Base-by-base conservation (phyloP, 2,329 filamentous ascomycete genomes). In the Hypoxylon sp. region DNA sequence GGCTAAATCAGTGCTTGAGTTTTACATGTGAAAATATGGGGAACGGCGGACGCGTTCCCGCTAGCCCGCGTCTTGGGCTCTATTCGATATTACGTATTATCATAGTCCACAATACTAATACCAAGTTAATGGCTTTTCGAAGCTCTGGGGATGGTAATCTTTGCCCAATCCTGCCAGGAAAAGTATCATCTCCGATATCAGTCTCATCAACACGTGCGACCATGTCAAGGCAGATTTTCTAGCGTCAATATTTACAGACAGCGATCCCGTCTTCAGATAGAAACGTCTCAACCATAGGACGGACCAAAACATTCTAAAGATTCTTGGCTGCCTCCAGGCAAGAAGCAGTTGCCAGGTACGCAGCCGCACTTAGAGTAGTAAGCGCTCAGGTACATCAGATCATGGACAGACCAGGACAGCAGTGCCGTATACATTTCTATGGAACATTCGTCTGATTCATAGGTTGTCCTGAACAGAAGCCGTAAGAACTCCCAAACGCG, bases 21-120 rank as follows among this genome's bases (percentile, higher is more conserved):
- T 65, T 61, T 57, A 22, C 62, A 65, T 69, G 57, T 62, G 61
- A 69, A 67, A 67, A 65, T 60, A 69, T 62, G 64, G 64, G 48
- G 64, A 67, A 45, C 14, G 30, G 57, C 46, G 56, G 62, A 62
- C 63, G 56, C 50, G 63, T 54, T n/a, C 40, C 66, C 66, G 63
- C 60, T 7, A 52, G 50, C 51, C 67, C 67, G 58, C 61, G 60
- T 49, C 64, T 48, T 52, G 50, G 40, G n/a, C 30, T 36, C 38
- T 51, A 56, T 64, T 44, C 30, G 14, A 53, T 38, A 61, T 65
- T 65, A 55, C 49, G 32, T 32, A 48, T 48, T 52, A 64, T 67
- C 65, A 56, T 49, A 62, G 38, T 53, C 48, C 14, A 54, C 57
- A 65, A 61, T 65, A 60, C 63, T 64, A 55, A 65, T 51, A 51